Percentiles rank a stretch among this genome's conserved stretches.
These are phyloP conservation scores for Centaurea solstitialis DNA, from an alignment of 129 eudicot genomes.

Conservation along the genomic window DNA sequence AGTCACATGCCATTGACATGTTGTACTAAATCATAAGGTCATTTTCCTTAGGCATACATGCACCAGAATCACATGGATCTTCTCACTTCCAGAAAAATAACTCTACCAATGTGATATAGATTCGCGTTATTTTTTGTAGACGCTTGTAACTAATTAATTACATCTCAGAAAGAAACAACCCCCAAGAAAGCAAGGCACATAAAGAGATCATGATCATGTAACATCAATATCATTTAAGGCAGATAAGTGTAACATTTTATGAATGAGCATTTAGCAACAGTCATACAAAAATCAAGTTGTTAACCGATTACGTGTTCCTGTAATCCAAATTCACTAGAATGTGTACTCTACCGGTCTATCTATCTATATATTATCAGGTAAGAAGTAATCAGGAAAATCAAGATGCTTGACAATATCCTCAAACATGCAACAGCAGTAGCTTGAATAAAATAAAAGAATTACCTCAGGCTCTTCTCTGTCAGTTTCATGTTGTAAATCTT, in stretches of 20 bases:
- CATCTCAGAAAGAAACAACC: not conserved
- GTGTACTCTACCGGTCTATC: not conserved
- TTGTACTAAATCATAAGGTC: not conserved
- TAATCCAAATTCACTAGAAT: not conserved
- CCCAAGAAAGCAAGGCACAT: not conserved
- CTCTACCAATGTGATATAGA: not conserved
- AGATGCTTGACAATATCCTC: slow-evolving; percentile 1
- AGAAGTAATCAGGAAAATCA: not conserved
- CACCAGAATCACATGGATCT: not conserved
- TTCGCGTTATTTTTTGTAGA: too few species aligned
- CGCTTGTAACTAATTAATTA: not conserved
- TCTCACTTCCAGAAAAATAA: not conserved
- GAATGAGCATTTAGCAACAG: not conserved
- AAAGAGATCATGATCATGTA: not conserved
- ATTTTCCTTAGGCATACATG: not conserved
- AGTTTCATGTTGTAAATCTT: slow-evolving; percentile 24
- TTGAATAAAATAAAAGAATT: slow-evolving; percentile 15
- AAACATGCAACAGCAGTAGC: not conserved
- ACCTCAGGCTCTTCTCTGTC: slow-evolving; percentile 41
- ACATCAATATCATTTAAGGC: not conserved
- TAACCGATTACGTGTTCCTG: not conserved
- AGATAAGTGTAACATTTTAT: not conserved
- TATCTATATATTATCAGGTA: too few species aligned
- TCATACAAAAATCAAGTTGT: not conserved
- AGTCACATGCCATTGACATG: not conserved